Evolutionary conservation across 768 basidiomycete genomes (phyloP).

Genomic region (Leucocoprinus sp.): DNA sequence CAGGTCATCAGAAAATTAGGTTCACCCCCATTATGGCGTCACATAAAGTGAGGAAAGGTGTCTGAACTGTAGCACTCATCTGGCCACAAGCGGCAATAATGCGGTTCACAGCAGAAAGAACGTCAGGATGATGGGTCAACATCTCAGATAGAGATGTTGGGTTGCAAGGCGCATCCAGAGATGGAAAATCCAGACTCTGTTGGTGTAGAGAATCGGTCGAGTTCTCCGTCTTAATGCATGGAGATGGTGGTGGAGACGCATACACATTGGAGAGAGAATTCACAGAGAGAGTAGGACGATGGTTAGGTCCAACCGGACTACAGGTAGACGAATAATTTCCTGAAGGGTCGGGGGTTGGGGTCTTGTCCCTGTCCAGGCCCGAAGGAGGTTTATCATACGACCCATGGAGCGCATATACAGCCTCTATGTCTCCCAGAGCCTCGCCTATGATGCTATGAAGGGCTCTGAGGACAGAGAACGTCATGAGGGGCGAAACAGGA

Average conservation of each 20-base stretch:
- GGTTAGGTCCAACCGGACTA: not conserved
- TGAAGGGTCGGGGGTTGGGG: constrained; percentile 1
- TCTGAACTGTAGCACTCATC: constrained; percentile 53
- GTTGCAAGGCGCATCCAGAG: constrained; percentile 40
- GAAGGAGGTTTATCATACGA: constrained; percentile 8
- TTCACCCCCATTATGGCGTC: constrained; percentile 66
- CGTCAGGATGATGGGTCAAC: constrained; percentile 52
- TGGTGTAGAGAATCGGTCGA: not conserved
- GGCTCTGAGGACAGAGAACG: constrained; percentile 55
- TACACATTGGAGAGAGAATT: constrained; percentile 19
- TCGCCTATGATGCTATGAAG: constrained; percentile 61
- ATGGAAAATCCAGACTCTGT: constrained; percentile 44
- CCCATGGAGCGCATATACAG: constrained; percentile 35
- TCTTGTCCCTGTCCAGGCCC: constrained; percentile 11
- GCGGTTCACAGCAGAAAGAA: constrained; percentile 49
- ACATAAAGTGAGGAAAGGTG: constrained; percentile 63
- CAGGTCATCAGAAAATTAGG: constrained; percentile 10
- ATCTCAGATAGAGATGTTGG: constrained; percentile 40
- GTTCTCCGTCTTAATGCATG: constrained; percentile 18
- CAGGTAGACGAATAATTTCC: not conserved
- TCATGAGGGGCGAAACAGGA: constrained; percentile 27
- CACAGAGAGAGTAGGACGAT: constrained; percentile 7
- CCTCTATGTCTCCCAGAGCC: constrained; percentile 62
- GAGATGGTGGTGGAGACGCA: constrained; percentile 26
- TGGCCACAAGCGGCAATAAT: constrained; percentile 69